These are phyloP conservation scores for Dorcoceras hygrometricum DNA, from an alignment of 257 asterid species.

Conservation along the genomic window DNA sequence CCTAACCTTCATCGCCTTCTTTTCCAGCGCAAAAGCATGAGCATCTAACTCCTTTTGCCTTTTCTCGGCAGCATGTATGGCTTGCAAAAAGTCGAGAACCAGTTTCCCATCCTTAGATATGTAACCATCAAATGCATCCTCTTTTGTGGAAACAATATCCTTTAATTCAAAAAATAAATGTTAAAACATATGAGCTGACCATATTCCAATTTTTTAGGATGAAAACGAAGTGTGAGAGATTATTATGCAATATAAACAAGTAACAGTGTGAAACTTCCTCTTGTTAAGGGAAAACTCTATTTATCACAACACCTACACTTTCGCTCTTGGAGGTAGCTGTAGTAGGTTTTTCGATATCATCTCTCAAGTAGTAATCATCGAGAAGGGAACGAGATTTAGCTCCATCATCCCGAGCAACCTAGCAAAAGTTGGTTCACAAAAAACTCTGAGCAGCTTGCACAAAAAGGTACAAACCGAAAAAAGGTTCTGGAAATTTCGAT, in stretches of 20 bases:
- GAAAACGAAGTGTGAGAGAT: background rate
- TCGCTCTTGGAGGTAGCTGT: conserved; percentile 39
- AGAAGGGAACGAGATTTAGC: conserved; percentile 52
- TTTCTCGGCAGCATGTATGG: conserved; percentile 95
- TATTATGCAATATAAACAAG: conserved; percentile 17
- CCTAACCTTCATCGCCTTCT: conserved; percentile 67
- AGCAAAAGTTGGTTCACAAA: conserved; percentile 41
- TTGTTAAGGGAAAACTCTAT: background rate
- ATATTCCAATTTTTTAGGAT: background rate
- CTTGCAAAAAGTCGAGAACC: conserved; percentile 87
- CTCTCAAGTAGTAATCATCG: conserved; percentile 62
- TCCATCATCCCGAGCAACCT: conserved; percentile 45
- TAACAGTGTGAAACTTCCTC: background rate
- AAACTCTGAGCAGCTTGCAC: conserved; percentile 30
- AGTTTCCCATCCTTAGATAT: conserved; percentile 81
- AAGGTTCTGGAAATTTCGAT: conserved; percentile 15
- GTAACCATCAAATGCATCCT: conserved; percentile 53
- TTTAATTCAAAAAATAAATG: conserved; percentile 32
- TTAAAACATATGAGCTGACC: conserved; percentile 8
- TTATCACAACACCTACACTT: conserved; percentile 39
- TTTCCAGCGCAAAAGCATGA: conserved; percentile 57
- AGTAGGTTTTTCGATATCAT: conserved; percentile 35
- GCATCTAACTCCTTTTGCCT: conserved; percentile 90
- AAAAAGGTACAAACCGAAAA: conserved; percentile 24
- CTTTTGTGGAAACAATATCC: conserved; percentile 46